These are phyloP conservation scores for Myriosclerotinia curreyana DNA, from an alignment of 2,329 filamentous ascomycete species.

Conservation along the genomic window DNA sequence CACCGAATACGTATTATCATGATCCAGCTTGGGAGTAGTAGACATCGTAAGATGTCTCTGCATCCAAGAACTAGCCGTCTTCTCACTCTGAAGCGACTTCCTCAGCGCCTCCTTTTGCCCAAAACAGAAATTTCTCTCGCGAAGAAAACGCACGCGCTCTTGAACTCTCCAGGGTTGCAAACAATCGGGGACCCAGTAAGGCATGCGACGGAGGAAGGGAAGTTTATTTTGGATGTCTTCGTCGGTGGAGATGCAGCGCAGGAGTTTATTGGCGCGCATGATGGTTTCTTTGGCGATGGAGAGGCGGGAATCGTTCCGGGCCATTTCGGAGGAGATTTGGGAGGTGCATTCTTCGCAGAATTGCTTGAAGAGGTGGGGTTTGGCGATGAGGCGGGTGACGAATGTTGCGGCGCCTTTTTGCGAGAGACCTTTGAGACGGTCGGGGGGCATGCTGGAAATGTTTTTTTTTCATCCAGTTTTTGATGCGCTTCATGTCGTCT, in stretches of 20 bases:
- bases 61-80: slow-evolving; percentile 11
- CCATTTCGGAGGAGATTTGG: slow-evolving; percentile 19
- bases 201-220: slow-evolving; percentile 22
- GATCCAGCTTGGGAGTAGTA: background rate
- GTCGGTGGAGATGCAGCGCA: slow-evolving; percentile 19
- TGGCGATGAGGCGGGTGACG: slow-evolving; percentile 17
- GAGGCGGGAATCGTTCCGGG: slow-evolving; percentile 23
- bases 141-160: slow-evolving; percentile 19
- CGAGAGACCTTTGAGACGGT: slow-evolving; percentile 29
- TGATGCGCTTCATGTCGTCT: slow-evolving; percentile 25
- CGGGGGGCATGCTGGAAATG: slow-evolving; percentile 29
- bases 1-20: slow-evolving; percentile 18
- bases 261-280: slow-evolving; percentile 21
- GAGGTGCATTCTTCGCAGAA: slow-evolving; percentile 23
- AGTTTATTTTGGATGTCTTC: slow-evolving; percentile 26
- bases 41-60: background rate
- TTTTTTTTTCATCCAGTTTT: slow-evolving; percentile 23
- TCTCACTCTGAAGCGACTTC: slow-evolving; percentile 9
- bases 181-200: slow-evolving; percentile 24
- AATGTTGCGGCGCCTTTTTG: slow-evolving; percentile 20
- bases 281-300: slow-evolving; percentile 23
- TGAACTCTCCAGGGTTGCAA: slow-evolving; percentile 24
- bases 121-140: slow-evolving; percentile 26
- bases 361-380: slow-evolving; percentile 24
- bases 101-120: slow-evolving; percentile 21